Evolutionary conservation across 78 protist genomes (phyloP).

Genomic region (Dictyostelium firmibasis): DNA sequence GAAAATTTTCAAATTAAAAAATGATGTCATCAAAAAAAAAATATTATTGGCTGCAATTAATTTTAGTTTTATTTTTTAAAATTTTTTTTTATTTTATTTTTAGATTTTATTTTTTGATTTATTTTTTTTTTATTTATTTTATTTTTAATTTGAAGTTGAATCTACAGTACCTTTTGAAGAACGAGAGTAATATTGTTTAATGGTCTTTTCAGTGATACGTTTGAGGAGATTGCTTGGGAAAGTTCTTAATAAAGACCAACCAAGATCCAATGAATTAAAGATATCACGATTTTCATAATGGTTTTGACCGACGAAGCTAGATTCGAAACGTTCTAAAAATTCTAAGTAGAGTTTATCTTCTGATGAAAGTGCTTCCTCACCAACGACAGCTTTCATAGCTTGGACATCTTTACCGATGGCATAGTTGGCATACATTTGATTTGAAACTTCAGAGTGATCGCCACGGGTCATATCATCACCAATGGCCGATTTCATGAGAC

Average conservation of each 20-base stretch:
- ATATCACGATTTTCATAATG: constrained; percentile 94
- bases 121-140: not conserved
- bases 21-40: not conserved
- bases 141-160: not conserved
- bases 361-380: constrained; percentile 98
- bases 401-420: constrained; percentile 99
- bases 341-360: constrained; percentile 98
- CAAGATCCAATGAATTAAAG: constrained; percentile 96
- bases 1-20: no score
- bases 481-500: constrained; percentile 99
- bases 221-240: constrained; percentile 97
- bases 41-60: not conserved
- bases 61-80: not conserved
- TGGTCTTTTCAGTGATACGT: constrained; percentile 85
- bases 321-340: constrained; percentile 98
- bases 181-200: constrained; percentile 86
- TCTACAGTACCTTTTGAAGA: not conserved
- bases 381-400: constrained; percentile 99
- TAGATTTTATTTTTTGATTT: not conserved
- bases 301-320: constrained; percentile 96
- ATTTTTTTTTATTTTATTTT: not conserved
- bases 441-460: constrained; percentile 99
- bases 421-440: constrained; percentile 99
- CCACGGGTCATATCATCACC: constrained; percentile 98
- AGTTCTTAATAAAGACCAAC: constrained; percentile 98